A percentile compares a stretch with the other conserved stretches of the same genome.
These are phyloP conservation scores for Talinum fruticosum DNA, from an alignment of 148 eudicot species.

Conservation along the genomic window DNA sequence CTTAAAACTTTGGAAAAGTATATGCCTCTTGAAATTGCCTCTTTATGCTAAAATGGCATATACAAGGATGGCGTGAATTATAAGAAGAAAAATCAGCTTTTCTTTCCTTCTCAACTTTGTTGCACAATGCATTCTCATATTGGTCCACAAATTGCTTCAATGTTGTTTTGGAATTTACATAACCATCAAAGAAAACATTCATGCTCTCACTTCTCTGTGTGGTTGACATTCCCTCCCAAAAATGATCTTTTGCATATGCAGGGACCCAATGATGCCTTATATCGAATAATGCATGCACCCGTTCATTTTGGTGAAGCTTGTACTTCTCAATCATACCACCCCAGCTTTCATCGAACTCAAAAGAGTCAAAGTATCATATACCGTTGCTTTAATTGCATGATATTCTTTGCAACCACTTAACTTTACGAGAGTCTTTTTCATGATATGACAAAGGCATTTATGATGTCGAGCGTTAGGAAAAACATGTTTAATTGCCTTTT, in stretches of 20 bases:
- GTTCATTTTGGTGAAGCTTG: background rate
- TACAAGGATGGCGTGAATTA: background rate
- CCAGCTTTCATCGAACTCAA: background rate
- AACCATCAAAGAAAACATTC: too few relatives aligned
- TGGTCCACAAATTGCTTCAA: conserved; percentile 4
- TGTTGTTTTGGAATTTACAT: conserved; percentile 4
- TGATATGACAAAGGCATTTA: background rate
- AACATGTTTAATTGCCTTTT: too few relatives aligned
- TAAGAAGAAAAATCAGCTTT: background rate
- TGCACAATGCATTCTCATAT: background rate
- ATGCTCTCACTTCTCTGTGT: conserved; percentile 15
- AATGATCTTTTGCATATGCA: background rate
- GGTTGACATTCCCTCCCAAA: conserved; percentile 10
- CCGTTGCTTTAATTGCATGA: background rate
- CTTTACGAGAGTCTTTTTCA: background rate
- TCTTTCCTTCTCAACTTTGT: background rate
- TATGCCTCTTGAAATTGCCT: background rate
- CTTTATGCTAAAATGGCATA: background rate
- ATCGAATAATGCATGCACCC: background rate
- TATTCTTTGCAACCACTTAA: background rate
- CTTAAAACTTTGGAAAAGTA: background rate
- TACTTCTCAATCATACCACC: background rate
- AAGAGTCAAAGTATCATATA: background rate
- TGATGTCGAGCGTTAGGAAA: background rate
- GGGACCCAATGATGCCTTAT: background rate